Evolutionary conservation across 2,329 filamentous ascomycete species (phyloP), one percentile per base, ranked within the genome.

Genomic region (Neurospora sp.): DNA sequence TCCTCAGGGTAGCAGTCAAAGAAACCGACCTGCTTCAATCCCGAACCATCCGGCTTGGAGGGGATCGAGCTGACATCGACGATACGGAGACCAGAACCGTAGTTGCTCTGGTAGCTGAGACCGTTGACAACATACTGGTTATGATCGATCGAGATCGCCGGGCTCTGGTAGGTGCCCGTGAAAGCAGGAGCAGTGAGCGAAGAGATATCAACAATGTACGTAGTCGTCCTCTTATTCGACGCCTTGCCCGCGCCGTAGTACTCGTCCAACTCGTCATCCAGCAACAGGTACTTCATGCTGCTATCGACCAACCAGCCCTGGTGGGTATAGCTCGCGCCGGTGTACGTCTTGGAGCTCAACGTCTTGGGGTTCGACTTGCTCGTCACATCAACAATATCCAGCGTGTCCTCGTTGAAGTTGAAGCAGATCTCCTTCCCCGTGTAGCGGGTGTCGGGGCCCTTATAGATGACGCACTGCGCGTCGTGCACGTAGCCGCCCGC

Each of bases 401-500:
- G 68, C 13, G 70, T 68, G 67, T 74, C 73, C 68, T 74, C 73
- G 73, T 87, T 86, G 79, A 85, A 87, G 71, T 81, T 84, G 74
- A 86, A 87, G 81, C 85, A 87, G 74, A 87, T 85, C 69, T 87
- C 84, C 1, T 78, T 79, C 33, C 82, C 84, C 3, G 78, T 76
- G 76, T 83, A 87, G 33, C 79, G 74, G 33, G 76, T 77, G 71
- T 87, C 82, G 0, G 85, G 85, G 0, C 86, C 85, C 8, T 80
- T 81, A 76, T 85, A 85, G 69, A 82, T 80, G 46, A 89, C 78
- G 76, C 86, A 89, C 77, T 89, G 86, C 2, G 86, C 86, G 73
- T 89, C 86, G 76, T 89, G 86, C 15, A 88, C 86, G 75, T 89
- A 89, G 43, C 86, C 86, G 75, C 88, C 86, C 19, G 81, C 75